Conservation (phyloP, 2,329 filamentous ascomycete species). For the Arthroderma uncinatum region DNA sequence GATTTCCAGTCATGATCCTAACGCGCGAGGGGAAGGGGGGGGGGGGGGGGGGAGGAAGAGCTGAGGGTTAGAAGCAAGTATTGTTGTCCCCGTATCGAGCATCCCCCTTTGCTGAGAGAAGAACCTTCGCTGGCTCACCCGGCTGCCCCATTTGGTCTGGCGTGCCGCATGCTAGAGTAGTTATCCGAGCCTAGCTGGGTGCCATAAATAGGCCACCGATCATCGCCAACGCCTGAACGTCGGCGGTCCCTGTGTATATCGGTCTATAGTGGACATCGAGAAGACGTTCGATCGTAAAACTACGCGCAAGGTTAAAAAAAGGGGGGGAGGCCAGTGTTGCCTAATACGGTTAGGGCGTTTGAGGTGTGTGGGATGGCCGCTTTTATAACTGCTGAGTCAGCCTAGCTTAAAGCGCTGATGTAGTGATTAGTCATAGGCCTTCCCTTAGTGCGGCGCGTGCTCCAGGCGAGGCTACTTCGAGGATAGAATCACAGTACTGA, state of each 20-base stretch:
- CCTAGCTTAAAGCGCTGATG: background rate
- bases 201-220: conserved; percentile 1
- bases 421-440: background rate
- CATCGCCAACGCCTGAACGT: background rate
- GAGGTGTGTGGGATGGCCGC: background rate
- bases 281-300: conserved; percentile 1
- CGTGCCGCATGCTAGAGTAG: background rate
- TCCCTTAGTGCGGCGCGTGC: background rate
- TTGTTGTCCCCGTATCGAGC: background rate
- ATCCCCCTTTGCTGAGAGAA: background rate
- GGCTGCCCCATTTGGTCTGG: no score
- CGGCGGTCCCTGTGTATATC: background rate
- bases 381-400: background rate
- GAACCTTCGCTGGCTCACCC: no score
- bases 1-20: background rate
- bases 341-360: background rate
- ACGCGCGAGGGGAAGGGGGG: background rate
- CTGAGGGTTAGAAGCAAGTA: background rate
- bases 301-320: background rate
- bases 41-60: background rate
- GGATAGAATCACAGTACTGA: no score
- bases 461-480: no score
- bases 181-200: background rate
- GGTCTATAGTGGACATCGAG: background rate
- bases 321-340: background rate